Evolutionary conservation across 2,329 filamentous ascomycete species (phyloP).

Genomic region (Botrytis sinoallii): DNA sequence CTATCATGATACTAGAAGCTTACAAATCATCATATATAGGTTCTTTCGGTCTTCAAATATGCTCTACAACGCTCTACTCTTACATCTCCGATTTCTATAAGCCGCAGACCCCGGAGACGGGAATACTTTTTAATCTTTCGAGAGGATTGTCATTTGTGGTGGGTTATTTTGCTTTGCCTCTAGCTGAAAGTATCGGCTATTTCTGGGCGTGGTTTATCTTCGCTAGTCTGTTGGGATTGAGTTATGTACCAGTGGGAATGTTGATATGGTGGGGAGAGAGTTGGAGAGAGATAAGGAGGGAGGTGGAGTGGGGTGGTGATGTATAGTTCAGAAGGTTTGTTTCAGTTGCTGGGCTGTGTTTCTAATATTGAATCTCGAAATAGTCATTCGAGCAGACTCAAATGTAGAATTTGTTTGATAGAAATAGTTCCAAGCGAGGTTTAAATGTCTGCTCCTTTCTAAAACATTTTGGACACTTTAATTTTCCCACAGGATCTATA

Average conservation of each 20-base stretch:
- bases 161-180: neutral
- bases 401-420: neutral
- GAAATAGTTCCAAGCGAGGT: neutral
- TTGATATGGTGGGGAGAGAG: neutral
- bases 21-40: neutral
- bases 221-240: neutral
- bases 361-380: neutral
- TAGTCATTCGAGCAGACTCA: neutral
- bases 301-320: neutral
- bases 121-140: neutral
- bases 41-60: neutral
- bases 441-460: neutral
- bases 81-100: neutral
- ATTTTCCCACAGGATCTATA: neutral
- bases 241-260: neutral
- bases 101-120: neutral
- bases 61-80: neutral
- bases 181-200: neutral
- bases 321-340: fast-evolving
- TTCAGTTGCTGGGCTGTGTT: neutral
- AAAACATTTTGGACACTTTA: neutral
- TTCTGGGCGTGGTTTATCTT: neutral
- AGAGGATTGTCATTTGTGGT: neutral
- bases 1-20: neutral
- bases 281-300: neutral